A percentile compares a stretch with the other conserved stretches of the same genome.
phyloP scores from a whole-genome alignment of 1,139 yeast genomes.

The Debaryomycetaceae sp. region DNA sequence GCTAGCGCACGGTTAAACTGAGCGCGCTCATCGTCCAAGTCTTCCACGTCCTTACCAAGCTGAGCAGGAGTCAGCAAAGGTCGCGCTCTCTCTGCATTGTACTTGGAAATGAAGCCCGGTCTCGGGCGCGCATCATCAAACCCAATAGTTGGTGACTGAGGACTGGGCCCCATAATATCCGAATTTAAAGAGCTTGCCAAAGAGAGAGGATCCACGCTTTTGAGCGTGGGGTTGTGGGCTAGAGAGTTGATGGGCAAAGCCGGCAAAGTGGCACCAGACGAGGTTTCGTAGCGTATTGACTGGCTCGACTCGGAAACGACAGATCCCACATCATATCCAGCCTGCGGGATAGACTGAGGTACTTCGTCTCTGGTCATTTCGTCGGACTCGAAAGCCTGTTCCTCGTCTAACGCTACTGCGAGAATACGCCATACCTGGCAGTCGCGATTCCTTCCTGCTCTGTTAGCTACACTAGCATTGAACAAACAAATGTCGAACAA shows the following conservation, averaged over 20 bases:
- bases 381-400: slow-evolving; percentile 7
- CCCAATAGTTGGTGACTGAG: too few relatives aligned
- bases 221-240: neutral
- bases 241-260: neutral
- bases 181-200: too few relatives aligned
- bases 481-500: slow-evolving; percentile 44
- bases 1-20: too few relatives aligned
- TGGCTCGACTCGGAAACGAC: neutral
- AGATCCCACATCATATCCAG: neutral
- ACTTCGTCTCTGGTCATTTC: neutral
- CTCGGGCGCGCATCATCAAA: neutral
- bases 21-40: slow-evolving; percentile 5
- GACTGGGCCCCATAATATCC: too few relatives aligned
- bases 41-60: neutral
- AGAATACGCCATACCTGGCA: slow-evolving; percentile 65
- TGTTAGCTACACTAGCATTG: slow-evolving; percentile 50
- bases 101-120: too few relatives aligned
- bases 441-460: slow-evolving; percentile 42
- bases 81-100: too few relatives aligned
- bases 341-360: neutral
- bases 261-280: neutral
- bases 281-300: neutral
- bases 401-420: slow-evolving; percentile 43
- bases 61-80: neutral
- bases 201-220: too few relatives aligned